A percentile compares a stretch with the other conserved stretches of the same genome.
Conservation (phyloP, 1,284 basidiomycete genomes). For the Ustilago shanxiensis region DNA sequence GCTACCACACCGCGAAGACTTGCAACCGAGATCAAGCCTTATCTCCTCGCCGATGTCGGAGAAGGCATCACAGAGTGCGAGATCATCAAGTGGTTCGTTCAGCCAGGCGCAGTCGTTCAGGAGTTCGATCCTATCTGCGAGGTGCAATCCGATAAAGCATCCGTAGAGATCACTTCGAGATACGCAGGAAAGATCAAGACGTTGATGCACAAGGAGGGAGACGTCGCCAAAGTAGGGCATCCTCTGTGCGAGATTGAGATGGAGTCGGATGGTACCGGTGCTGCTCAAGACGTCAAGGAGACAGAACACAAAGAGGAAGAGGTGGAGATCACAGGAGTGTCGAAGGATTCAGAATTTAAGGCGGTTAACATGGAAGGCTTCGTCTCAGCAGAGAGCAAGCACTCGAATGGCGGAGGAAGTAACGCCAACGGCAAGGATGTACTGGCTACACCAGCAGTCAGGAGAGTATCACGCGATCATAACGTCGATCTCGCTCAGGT, state of each 20-base stretch:
- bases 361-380: slow-evolving; percentile 43
- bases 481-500: slow-evolving; percentile 75
- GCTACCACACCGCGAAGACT: slow-evolving; percentile 37
- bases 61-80: slow-evolving; percentile 77
- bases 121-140: slow-evolving; percentile 90
- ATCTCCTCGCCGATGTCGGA: slow-evolving; percentile 94
- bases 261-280: slow-evolving; percentile 74
- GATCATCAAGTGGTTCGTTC: slow-evolving; percentile 73
- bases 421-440: slow-evolving; percentile 37
- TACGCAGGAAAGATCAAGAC: slow-evolving; percentile 82
- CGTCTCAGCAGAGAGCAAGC: slow-evolving; percentile 37
- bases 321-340: slow-evolving; percentile 17
- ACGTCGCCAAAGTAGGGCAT: slow-evolving; percentile 87
- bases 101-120: slow-evolving; percentile 76
- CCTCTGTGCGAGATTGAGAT: slow-evolving; percentile 86
- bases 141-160: slow-evolving; percentile 93
- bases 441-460: slow-evolving; percentile 80
- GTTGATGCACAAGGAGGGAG: slow-evolving; percentile 82
- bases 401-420: slow-evolving; percentile 17
- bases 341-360: slow-evolving; percentile 19
- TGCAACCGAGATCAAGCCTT: slow-evolving; percentile 69
- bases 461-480: slow-evolving; percentile 80
- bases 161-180: slow-evolving; percentile 91
- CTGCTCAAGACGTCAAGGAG: neutral
- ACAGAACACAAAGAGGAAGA: slow-evolving; percentile 6